phyloP scores from a whole-genome alignment of 2,329 filamentous ascomycete genomes.

The Passalora sequoiae region DNA sequence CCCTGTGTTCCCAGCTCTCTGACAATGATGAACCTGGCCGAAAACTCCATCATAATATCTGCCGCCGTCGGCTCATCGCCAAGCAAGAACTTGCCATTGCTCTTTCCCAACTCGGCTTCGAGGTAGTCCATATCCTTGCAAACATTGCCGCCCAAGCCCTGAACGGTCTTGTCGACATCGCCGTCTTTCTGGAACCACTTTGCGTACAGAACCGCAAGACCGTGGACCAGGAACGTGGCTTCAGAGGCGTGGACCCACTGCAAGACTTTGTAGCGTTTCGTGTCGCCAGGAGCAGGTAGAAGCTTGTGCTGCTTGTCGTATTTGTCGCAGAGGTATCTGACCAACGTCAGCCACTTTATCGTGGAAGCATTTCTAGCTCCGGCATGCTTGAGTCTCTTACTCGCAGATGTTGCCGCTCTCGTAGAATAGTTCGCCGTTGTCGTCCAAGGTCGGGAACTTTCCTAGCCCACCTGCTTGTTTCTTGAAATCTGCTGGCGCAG shows the following conservation, averaged over 20 bases:
- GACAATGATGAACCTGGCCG: slow-evolving; percentile 37
- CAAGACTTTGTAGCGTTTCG: slow-evolving; percentile 35
- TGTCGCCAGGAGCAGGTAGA: slow-evolving; percentile 34
- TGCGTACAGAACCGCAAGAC: slow-evolving; percentile 42
- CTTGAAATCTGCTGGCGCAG: slow-evolving; percentile 42
- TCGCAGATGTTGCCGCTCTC: slow-evolving; percentile 47
- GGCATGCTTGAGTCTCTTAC: too few relatives aligned
- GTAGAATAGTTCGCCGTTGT: slow-evolving; percentile 38
- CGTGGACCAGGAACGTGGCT: slow-evolving; percentile 44
- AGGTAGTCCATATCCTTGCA: slow-evolving; percentile 45
- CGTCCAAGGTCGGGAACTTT: slow-evolving; percentile 43
- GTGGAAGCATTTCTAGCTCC: too few relatives aligned
- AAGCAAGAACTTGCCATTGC: slow-evolving; percentile 38
- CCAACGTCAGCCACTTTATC: slow-evolving; percentile 1
- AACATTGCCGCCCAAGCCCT: slow-evolving; percentile 40
- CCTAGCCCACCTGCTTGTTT: slow-evolving; percentile 40
- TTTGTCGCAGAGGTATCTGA: slow-evolving; percentile 44
- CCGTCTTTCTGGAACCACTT: slow-evolving; percentile 40
- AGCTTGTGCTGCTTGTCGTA: slow-evolving; percentile 40
- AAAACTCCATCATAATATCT: slow-evolving; percentile 46
- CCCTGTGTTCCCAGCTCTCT: slow-evolving; percentile 36
- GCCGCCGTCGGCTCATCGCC: slow-evolving; percentile 41
- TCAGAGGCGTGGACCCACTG: slow-evolving; percentile 47
- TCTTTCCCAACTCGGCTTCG: slow-evolving; percentile 39
- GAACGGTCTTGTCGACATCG: slow-evolving; percentile 35